Evolutionary conservation across 176 grass and related monocot genomes (phyloP).

Genomic region (Typha latifolia): DNA sequence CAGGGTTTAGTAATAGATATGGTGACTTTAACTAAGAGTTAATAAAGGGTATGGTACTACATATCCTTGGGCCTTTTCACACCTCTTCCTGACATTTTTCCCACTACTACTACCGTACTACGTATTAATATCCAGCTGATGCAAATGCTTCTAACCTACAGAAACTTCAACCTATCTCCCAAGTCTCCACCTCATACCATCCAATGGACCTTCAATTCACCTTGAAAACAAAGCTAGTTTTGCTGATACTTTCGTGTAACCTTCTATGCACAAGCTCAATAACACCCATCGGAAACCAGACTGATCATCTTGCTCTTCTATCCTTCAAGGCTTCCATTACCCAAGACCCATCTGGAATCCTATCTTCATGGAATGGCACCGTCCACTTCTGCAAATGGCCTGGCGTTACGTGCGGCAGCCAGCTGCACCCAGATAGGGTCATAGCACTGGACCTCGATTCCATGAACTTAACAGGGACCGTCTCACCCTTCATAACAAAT

Average conservation of each 20-base stretch:
- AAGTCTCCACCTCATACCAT: too few species aligned
- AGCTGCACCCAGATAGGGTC: slow-evolving; percentile 25
- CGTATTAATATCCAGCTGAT: background rate
- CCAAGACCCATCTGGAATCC: background rate
- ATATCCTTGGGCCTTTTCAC: background rate
- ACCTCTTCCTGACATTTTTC: background rate
- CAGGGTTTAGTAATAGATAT: background rate
- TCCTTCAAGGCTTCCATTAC: slow-evolving; percentile 28
- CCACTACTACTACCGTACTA: background rate
- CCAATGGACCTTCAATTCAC: background rate
- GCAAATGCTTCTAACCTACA: background rate
- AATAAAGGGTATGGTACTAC: background rate
- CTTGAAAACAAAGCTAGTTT: background rate
- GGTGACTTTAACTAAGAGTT: background rate
- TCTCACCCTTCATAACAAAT: slow-evolving; percentile 36
- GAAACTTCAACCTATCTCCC: too few species aligned
- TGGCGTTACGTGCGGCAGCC: slow-evolving; percentile 19
- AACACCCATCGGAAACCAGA: background rate
- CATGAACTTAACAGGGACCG: background rate
- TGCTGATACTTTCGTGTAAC: background rate
- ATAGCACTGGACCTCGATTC: slow-evolving; percentile 1
- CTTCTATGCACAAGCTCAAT: background rate
- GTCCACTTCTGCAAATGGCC: slow-evolving; percentile 19
- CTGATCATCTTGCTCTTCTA: slow-evolving; percentile 20
- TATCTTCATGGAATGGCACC: slow-evolving; percentile 34